These are phyloP conservation scores for Puccinia novopanici DNA, from an alignment of 1,284 basidiomycete species.

Conservation along the genomic window DNA sequence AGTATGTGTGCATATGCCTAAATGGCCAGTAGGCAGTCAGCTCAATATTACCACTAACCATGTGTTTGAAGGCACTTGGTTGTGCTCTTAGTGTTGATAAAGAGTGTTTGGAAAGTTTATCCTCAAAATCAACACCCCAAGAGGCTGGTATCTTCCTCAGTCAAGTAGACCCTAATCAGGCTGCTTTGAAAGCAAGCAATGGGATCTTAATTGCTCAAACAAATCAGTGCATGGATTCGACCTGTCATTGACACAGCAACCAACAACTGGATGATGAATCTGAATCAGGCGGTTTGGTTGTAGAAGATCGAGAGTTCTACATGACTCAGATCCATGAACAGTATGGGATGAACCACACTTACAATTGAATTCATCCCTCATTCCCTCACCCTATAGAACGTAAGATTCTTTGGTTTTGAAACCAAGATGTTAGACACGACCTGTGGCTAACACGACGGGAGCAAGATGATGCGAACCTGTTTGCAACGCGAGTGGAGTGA, in stretches of 20 bases:
- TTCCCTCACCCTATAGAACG: too few relatives aligned
- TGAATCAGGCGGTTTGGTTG: background rate
- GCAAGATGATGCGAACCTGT: too few relatives aligned
- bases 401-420: too few relatives aligned
- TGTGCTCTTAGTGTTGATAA: too few relatives aligned
- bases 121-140: background rate
- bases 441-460: too few relatives aligned
- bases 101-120: too few relatives aligned
- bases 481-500: too few relatives aligned
- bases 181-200: background rate
- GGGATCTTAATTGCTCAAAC: background rate
- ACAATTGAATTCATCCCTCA: background rate
- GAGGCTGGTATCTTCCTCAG: background rate
- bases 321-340: background rate
- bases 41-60: too few relatives aligned
- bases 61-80: too few relatives aligned
- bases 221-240: background rate
- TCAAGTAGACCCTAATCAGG: background rate
- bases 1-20: too few relatives aligned
- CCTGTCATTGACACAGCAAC: background rate
- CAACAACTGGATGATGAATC: background rate
- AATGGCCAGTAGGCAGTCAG: too few relatives aligned
- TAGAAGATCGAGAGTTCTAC: background rate
- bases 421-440: too few relatives aligned
- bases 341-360: background rate